These are phyloP conservation scores for Purpureocillium lavendulum DNA, from an alignment of 2,329 filamentous ascomycete species.

Conservation along the genomic window DNA sequence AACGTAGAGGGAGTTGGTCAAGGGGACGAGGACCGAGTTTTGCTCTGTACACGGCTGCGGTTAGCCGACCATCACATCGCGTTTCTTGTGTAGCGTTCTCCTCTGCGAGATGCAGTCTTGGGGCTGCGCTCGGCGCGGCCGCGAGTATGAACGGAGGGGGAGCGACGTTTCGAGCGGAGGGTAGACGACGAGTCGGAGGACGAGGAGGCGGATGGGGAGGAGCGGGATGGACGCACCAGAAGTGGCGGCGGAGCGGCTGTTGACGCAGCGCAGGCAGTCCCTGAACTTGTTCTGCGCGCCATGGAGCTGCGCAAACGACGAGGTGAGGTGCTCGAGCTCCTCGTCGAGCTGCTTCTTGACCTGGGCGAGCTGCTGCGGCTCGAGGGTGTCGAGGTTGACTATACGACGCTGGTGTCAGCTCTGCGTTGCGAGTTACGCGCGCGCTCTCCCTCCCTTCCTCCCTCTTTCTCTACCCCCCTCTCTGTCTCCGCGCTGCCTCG, in stretches of 20 bases:
- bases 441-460: too few species aligned
- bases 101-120: too few species aligned
- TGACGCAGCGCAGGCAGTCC: slow-evolving; percentile 77
- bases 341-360: slow-evolving; percentile 96
- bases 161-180: too few species aligned
- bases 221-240: slow-evolving; percentile 16
- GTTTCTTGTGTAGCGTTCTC: too few species aligned
- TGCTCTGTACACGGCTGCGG: slow-evolving; percentile 12
- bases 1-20: slow-evolving; percentile 93
- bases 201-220: too few species aligned
- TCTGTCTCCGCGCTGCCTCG: too few species aligned
- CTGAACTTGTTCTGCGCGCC: slow-evolving; percentile 86
- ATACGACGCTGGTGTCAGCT: slow-evolving; percentile 1
- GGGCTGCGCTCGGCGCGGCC: too few species aligned
- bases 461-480: too few species aligned
- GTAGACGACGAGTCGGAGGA: too few species aligned
- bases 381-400: slow-evolving; percentile 67
- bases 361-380: slow-evolving; percentile 74
- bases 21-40: slow-evolving; percentile 72
- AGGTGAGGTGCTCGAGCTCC: slow-evolving; percentile 89
- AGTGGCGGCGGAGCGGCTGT: slow-evolving; percentile 25
- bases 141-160: too few species aligned
- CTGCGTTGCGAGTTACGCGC: too few species aligned
- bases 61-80: neutral
- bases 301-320: slow-evolving; percentile 82